Percentiles rank a stretch among this genome's conserved stretches.
These are phyloP conservation scores for Hypocreales sp. DNA, from an alignment of 2,329 filamentous ascomycete species.

Conservation along the genomic window DNA sequence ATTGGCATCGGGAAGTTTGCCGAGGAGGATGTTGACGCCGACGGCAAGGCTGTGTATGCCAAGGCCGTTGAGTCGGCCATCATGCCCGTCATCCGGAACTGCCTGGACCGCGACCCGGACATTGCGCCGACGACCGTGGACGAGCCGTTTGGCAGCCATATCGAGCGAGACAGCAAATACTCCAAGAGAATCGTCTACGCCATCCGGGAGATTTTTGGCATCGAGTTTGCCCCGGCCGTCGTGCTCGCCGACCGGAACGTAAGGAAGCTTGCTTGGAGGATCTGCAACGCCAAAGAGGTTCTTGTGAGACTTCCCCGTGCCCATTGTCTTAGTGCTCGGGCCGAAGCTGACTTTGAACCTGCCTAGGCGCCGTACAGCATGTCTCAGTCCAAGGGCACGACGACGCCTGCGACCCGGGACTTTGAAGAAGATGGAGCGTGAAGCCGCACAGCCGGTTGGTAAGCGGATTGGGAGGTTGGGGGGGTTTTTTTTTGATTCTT, in stretches of 20 bases:
- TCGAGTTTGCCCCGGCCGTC: conserved; percentile 86
- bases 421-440: conserved; percentile 14
- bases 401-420: conserved; percentile 37
- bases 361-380: conserved; percentile 55
- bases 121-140: conserved; percentile 70
- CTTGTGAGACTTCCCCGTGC: conserved; percentile 41
- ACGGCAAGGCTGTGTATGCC: conserved; percentile 46
- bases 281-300: conserved; percentile 91
- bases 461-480: too few relatives aligned
- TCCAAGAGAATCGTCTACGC: conserved; percentile 84
- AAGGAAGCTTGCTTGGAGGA: conserved; percentile 79
- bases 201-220: conserved; percentile 90
- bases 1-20: conserved; percentile 72
- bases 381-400: conserved; percentile 46
- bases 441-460: too few relatives aligned
- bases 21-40: conserved; percentile 50
- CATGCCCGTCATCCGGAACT: conserved; percentile 75
- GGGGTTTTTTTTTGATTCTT: background rate
- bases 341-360: background rate
- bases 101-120: conserved; percentile 80
- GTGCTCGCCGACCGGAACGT: conserved; percentile 87
- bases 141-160: conserved; percentile 70
- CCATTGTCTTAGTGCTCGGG: background rate
- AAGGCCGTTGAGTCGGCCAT: conserved; percentile 61
- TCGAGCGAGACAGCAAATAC: conserved; percentile 80